These are phyloP conservation scores for Penicillium atrosanguineum DNA, from an alignment of 495 filamentous ascomycete genomes.

Conservation along the genomic window DNA sequence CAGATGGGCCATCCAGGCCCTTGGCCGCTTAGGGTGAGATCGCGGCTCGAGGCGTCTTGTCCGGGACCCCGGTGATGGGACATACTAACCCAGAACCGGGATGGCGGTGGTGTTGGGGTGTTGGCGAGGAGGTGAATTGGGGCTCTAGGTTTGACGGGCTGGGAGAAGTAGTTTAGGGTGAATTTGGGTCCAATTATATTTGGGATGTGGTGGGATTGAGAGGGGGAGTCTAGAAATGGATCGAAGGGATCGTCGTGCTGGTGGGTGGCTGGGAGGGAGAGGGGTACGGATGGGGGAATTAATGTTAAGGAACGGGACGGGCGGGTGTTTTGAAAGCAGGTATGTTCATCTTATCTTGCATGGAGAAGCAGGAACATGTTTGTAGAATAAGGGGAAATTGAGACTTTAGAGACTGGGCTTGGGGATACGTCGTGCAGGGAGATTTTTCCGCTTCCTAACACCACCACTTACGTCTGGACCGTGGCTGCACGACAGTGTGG, in stretches of 20 bases:
- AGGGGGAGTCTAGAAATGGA: neutral
- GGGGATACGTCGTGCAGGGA: neutral
- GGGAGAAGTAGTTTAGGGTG: neutral
- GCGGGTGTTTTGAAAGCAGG: neutral
- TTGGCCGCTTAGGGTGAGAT: neutral
- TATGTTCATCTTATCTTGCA: slow-evolving; percentile 11
- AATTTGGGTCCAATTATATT: neutral
- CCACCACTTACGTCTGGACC: slow-evolving; percentile 2
- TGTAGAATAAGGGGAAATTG: neutral
- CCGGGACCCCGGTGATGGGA: neutral
- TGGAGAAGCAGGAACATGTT: slow-evolving; percentile 6
- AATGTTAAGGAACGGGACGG: too few relatives aligned
- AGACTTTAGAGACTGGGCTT: neutral
- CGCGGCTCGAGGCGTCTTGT: neutral
- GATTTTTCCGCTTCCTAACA: neutral
- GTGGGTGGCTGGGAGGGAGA: neutral
- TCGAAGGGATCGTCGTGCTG: neutral
- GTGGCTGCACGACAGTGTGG: slow-evolving; percentile 7
- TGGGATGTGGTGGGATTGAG: neutral
- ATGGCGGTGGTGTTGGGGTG: neutral
- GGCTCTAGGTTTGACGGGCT: neutral
- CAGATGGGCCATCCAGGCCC: slow-evolving; percentile 3
- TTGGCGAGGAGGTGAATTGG: neutral
- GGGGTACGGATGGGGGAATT: neutral
- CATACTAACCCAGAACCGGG: neutral